Evolutionary conservation across 768 basidiomycete genomes (phyloP).

Genomic region (Tricholoma terreum): DNA sequence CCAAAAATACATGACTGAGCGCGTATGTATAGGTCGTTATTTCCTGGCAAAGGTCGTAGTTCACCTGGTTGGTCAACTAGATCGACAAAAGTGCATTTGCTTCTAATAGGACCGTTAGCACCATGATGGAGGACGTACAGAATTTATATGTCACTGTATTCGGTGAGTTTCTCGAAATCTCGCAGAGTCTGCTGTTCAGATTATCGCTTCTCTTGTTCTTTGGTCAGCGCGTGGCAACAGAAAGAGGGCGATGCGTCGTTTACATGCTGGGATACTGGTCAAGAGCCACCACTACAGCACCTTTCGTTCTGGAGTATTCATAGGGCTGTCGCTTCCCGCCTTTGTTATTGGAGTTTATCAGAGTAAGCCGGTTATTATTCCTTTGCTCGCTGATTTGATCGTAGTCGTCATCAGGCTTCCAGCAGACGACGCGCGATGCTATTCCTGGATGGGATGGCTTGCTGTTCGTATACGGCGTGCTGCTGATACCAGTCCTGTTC

Average conservation of each 20-base stretch:
- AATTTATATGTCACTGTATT: slow-evolving; percentile 67
- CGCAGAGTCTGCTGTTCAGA: not conserved
- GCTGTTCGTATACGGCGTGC: slow-evolving; percentile 72
- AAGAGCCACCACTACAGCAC: slow-evolving; percentile 69
- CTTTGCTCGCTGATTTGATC: not conserved
- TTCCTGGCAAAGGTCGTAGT: not conserved
- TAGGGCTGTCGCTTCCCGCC: slow-evolving; percentile 75
- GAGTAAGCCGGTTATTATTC: slow-evolving; percentile 36
- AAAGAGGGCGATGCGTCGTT: slow-evolving; percentile 68
- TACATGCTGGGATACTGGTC: slow-evolving; percentile 50
- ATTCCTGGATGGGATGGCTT: slow-evolving; percentile 74
- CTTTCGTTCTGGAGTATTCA: slow-evolving; percentile 67
- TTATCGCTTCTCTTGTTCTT: not conserved
- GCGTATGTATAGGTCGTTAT: slow-evolving; percentile 36
- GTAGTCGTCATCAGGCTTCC: slow-evolving; percentile 43
- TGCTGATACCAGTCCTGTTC: slow-evolving; percentile 75
- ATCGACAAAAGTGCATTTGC: slow-evolving; percentile 71
- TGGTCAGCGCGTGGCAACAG: slow-evolving; percentile 58
- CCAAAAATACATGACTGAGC: slow-evolving; percentile 79
- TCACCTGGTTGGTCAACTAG: slow-evolving; percentile 30
- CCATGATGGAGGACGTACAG: slow-evolving; percentile 49
- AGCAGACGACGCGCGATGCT: slow-evolving; percentile 42
- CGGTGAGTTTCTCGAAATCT: slow-evolving; percentile 42
- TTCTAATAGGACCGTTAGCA: slow-evolving; percentile 55
- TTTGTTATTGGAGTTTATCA: slow-evolving; percentile 58